Evolutionary conservation across 139 green algal genomes (phyloP), one percentile per base, ranked within the genome.

Genomic region (Prasinococcaceae sp.): DNA sequence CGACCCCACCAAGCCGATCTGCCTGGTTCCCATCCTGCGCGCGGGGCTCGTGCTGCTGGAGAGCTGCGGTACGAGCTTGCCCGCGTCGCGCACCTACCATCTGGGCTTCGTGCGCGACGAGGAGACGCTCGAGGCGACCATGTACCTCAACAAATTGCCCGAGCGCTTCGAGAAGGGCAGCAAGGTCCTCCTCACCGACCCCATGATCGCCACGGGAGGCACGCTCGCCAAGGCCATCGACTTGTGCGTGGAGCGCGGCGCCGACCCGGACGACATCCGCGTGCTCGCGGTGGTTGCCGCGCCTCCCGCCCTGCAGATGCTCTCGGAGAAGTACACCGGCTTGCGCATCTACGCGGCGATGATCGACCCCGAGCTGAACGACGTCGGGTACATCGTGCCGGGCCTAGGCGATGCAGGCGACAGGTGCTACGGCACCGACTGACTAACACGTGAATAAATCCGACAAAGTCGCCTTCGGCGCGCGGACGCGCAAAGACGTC

Each of bases 111-210:
- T 82, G 19, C 69, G 86, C 1, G 69, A 94, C 55, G 84, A 93
- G 23, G 55, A 76, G 19, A 93, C 85, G 1, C 69, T 95, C 3
- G 25, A 85, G 79, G 74, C 83, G 16, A 66, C 46, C 3, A 57
- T 68, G 23, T 96, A 96, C 69, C 61, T 94, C 19, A 94, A 94
- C 78, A 94, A 94, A 70, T 75, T 94, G 30, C 85, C 85, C 4
- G 53, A 50, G 1, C 53, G 22, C 4, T 78, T 94, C 26, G n/a
- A n/a, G n/a, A n/a, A n/a, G n/a, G n/a, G n/a, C n/a, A n/a, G n/a
- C n/a, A n/a, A n/a, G 3, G 70, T 94, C 3, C 53, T 96, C 0
- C 57, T 96, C 12, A 57, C 65, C 3, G 88, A 96, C 60, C 66
- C 77, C 29, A 94, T 94, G 83, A 72, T 96, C 17, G 88, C 88